Evolutionary conservation across 306 rosid species (phyloP), one percentile per base, ranked within the genome.

Genomic region (Fagus crenata): DNA sequence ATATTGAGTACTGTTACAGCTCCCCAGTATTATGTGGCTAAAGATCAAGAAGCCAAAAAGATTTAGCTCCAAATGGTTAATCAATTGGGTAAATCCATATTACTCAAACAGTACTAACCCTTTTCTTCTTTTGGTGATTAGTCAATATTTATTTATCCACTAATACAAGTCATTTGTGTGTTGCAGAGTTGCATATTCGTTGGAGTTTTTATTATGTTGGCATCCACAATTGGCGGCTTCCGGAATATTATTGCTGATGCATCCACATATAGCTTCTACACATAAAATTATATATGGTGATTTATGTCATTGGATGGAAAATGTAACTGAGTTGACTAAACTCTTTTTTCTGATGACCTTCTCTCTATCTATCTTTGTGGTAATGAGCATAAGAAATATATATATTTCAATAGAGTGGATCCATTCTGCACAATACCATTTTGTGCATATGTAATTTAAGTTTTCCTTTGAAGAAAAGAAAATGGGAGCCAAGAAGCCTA

Each of bases 1-100:
- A 81, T 9, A 63, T 72, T 60, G 71, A 33, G 11, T 28, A 18
- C 35, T 77, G 35, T 75, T 77, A 83, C 89, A 95, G 97, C 97
- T 95, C 81, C 99, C 97, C 0, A 84, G 97, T 81, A 79, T 92
- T 18, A 95, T 95, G 88, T 95, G 99, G 99, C 85, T 95, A 14
- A 72, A 86, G 60, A 89, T 95, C 71, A 95, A 88, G 92, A 95
- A 95, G 77, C 99, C 99, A 53, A 82, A 86, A 79, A 85, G 96
- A 81, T 92, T 85, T 82, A 82, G 97, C 89, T 11, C 69, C 80
- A 89, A 81, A 12, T 95, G 99, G 99, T 85, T 92, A 75, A 80
- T 92, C 87, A 95, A 95, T 69, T 95, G 97, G 99, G 99, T 95
- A 92, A 69, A 68, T 69, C 49, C 17, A 36, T 14, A 14, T 72